Evolutionary conservation across 345 rosid species (phyloP), one percentile per base, ranked within the genome.

Genomic region (Eucalyptus guilfoylei): DNA sequence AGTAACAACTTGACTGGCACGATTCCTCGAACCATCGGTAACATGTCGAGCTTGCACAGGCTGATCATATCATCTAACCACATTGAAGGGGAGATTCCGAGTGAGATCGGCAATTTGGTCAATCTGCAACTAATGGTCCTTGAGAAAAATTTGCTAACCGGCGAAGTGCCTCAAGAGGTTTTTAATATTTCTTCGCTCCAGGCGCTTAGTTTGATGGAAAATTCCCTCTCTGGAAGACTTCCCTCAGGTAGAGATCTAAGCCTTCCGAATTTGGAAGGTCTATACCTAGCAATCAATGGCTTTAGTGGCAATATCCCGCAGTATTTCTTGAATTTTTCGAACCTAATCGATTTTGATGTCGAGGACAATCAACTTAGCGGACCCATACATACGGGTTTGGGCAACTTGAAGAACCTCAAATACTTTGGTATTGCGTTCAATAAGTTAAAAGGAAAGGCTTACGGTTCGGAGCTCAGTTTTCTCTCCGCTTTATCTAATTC

Each of bases 371-470:
- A 3, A 50, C 23, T 52, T 4, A 52, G 9, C 0, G 55, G 55
- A 17, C 4, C 24, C 24, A 17, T 17, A 52, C 9, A 0, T 17
- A 17, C 0, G 0, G 4, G 9, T 52, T 52, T 17, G 24, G 55
- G 55, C 24, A 52, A 52, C 24, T 52, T 52, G 9, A 52, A 52
- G 55, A 52, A 52, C 9, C 55, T 52, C 0, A 2, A 52, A 52
- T 0, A 0, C 4, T 0, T 52, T 52, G 0, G 0, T 0, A 0
- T 52, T 17, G 4, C 0, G 55, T 0, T 0, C 0, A 52, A 52
- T 52, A 2, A 17, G 2, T 24, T 52, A 52, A 52, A 9, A 0
- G 24, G 23, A 52, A 9, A 7, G 4, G 7, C 24, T 17, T 52
- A 52, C 0, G 9, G 55, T 52, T 52, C 4, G 9, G 55, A 7